Percentiles rank a stretch among this genome's conserved stretches.
Conservation (phyloP, 352 stramenopile species). For the Phytophthora cajani region DNA sequence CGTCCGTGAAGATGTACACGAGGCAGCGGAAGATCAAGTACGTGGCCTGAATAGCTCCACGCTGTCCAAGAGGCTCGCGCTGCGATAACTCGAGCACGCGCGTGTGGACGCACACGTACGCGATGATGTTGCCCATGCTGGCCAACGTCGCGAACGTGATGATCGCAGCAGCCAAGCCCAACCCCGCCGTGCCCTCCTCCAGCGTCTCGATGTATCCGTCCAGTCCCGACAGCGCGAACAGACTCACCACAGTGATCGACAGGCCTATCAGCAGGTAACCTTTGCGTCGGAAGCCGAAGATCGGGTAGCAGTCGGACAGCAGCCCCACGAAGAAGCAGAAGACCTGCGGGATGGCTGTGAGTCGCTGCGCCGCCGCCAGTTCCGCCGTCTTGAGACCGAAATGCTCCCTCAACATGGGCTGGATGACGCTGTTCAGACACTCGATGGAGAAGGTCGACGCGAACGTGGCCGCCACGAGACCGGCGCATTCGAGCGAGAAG, state of each 20-base stretch:
- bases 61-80: conserved; percentile 39
- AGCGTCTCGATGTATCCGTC: conserved; percentile 29
- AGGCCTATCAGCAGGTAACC: conserved; percentile 80
- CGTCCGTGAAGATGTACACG: conserved; percentile 27
- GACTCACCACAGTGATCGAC: conserved; percentile 29
- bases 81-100: conserved; percentile 55
- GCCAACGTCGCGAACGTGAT: conserved; percentile 37
- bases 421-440: conserved; percentile 30
- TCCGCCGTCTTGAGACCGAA: conserved; percentile 34
- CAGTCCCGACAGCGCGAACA: conserved; percentile 40
- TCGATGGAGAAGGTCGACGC: conserved; percentile 49
- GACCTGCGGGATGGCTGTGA: conserved; percentile 63
- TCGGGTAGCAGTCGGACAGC: conserved; percentile 78
- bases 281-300: conserved; percentile 82
- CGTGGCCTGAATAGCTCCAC: conserved; percentile 47
- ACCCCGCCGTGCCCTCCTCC: conserved; percentile 4
- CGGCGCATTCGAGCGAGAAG: conserved; percentile 45
- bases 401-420: conserved; percentile 39
- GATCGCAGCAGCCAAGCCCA: conserved; percentile 19
- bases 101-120: conserved; percentile 47
- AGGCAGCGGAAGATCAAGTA: conserved; percentile 50
- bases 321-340: conserved; percentile 87
- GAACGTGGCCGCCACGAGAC: conserved; percentile 49
- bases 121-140: conserved; percentile 42
- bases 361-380: conserved; percentile 25